These are phyloP conservation scores for Helotiales sp. DNA, from an alignment of 2,329 filamentous ascomycete genomes.

Conservation along the genomic window DNA sequence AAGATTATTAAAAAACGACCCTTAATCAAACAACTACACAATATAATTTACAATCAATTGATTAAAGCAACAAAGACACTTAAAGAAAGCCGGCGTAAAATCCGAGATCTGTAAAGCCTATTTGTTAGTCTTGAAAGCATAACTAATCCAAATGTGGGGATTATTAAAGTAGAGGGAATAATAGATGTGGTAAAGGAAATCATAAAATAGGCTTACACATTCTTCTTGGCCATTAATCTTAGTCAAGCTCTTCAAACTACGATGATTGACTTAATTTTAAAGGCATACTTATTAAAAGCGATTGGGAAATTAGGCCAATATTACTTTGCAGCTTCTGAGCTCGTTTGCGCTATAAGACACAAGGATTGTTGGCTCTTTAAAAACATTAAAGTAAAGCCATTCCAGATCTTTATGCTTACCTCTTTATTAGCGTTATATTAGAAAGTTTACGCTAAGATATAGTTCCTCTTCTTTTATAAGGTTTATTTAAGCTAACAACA, in stretches of 20 bases:
- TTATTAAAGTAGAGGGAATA: neutral
- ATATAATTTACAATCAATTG: slow-evolving; percentile 21
- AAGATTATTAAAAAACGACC: slow-evolving; percentile 27
- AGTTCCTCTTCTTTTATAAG: slow-evolving; percentile 53
- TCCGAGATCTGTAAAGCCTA: slow-evolving; percentile 19
- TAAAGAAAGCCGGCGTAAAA: neutral
- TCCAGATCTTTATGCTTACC: slow-evolving; percentile 28
- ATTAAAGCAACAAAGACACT: slow-evolving; percentile 14
- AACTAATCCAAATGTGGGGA: neutral
- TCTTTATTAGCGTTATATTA: slow-evolving; percentile 1
- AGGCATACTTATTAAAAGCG: slow-evolving; percentile 33
- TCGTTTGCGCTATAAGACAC: slow-evolving; percentile 36
- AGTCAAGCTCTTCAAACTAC: slow-evolving; percentile 15
- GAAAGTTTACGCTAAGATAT: slow-evolving; percentile 57
- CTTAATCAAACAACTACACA: slow-evolving; percentile 24
- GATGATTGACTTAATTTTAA: slow-evolving; percentile 22
- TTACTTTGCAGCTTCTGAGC: slow-evolving; percentile 37
- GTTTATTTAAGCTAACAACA: slow-evolving; percentile 34
- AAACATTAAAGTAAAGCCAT: slow-evolving; percentile 34
- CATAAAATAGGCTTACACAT: slow-evolving; percentile 18
- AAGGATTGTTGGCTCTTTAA: slow-evolving; percentile 36
- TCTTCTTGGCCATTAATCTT: slow-evolving; percentile 18
- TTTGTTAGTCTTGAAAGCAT: slow-evolving; percentile 28
- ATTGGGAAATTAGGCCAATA: slow-evolving; percentile 43
- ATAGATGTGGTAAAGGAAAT: slow-evolving; percentile 25